Percentiles rank a stretch among this genome's conserved stretches.
These are phyloP conservation scores for Gyromitra esculenta DNA, from an alignment of 2,329 filamentous ascomycete genomes.

Conservation along the genomic window DNA sequence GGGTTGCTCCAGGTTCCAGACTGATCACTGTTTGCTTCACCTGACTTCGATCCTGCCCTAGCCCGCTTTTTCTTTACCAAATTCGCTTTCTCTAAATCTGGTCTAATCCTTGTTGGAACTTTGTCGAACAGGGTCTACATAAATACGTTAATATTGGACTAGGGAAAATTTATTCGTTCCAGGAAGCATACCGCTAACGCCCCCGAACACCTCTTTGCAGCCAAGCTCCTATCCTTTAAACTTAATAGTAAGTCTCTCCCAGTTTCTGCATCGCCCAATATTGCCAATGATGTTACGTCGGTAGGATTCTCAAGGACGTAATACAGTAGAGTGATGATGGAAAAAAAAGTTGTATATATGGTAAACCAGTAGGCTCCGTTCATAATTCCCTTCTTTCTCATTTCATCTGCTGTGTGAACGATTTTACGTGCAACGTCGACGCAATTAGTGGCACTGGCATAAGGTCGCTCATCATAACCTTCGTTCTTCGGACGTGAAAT, in stretches of 20 bases:
- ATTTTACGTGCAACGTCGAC: constrained; percentile 74
- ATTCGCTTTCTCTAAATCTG: constrained; percentile 61
- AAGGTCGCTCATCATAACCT: constrained; percentile 77
- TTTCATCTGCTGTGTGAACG: constrained; percentile 80
- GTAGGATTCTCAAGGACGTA: constrained; percentile 83
- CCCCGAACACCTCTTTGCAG: constrained; percentile 83
- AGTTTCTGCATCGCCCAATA: constrained; percentile 83
- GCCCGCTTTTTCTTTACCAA: constrained; percentile 66
- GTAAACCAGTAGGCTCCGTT: constrained; percentile 88
- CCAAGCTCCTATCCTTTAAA: constrained; percentile 83
- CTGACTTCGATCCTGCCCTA: constrained; percentile 59
- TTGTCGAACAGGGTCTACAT: constrained; percentile 81
- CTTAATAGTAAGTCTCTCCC: constrained; percentile 83
- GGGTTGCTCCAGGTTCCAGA: constrained; percentile 55
- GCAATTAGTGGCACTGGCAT: constrained; percentile 74
- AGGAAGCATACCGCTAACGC: constrained; percentile 72
- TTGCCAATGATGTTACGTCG: constrained; percentile 77
- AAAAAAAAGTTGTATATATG: constrained; percentile 84
- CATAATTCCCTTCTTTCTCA: constrained; percentile 77
- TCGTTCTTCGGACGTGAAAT: constrained; percentile 72
- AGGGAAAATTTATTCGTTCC: background rate
- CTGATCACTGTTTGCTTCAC: constrained; percentile 58
- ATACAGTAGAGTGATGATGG: constrained; percentile 80
- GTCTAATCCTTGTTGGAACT: constrained; percentile 76
- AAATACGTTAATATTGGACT: constrained; percentile 52